Evolutionary conservation across 148 eudicot species (phyloP).

Genomic region (Diospyros kaki): DNA sequence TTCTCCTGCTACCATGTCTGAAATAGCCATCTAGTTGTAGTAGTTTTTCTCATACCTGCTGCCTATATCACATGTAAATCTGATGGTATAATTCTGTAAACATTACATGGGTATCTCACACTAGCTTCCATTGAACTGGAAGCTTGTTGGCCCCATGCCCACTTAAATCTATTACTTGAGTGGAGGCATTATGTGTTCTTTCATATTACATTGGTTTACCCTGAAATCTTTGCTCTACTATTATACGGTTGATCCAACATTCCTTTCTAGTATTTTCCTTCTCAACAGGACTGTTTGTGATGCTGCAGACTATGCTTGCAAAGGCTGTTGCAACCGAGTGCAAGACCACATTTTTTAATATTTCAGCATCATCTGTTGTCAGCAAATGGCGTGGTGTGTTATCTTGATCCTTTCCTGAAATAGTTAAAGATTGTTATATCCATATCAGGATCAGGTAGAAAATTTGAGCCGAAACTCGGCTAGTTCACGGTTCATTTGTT

Average conservation of each 20-base stretch:
- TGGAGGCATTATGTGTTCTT: not conserved
- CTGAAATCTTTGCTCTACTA: not conserved
- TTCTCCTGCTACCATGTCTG: too few relatives aligned
- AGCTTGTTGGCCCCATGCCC: not conserved
- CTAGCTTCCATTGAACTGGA: not conserved
- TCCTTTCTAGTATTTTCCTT: not conserved
- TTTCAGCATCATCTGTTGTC: conserved; percentile 97
- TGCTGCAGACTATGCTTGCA: conserved; percentile 94
- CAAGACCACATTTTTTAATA: conserved; percentile 96
- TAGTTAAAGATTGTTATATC: not conserved
- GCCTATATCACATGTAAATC: too few relatives aligned
- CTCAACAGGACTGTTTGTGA: not conserved
- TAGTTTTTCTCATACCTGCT: too few relatives aligned
- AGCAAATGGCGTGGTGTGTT: conserved; percentile 99
- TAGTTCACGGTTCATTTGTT: too few relatives aligned
- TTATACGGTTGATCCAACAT: not conserved
- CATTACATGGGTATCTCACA: not conserved
- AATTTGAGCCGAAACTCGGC: too few relatives aligned
- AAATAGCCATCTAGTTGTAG: too few relatives aligned
- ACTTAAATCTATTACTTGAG: not conserved
- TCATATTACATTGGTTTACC: not conserved
- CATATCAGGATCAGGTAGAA: too few relatives aligned
- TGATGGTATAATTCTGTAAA: not conserved
- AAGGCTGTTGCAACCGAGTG: conserved; percentile 99
- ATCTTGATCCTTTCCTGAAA: not conserved